Conservation (phyloP, 2,329 filamentous ascomycete genomes). For the Clonostachys byssicola region DNA sequence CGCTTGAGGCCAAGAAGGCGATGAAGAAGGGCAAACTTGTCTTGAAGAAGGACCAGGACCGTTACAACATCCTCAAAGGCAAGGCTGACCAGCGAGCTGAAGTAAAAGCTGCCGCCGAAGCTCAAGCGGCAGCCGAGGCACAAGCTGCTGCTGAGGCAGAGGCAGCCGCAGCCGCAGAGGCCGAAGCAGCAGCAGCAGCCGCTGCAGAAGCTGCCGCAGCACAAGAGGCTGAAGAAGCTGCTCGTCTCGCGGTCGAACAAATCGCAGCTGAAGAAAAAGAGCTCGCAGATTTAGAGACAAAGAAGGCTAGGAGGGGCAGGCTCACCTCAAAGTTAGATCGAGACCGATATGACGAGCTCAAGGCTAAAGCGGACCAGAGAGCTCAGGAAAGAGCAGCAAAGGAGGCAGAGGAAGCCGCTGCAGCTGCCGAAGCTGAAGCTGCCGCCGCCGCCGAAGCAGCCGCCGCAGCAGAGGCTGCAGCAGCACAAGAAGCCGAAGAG, state of each 20-base stretch:
- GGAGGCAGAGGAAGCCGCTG: conserved; percentile 16
- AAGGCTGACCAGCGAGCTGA: conserved; percentile 10
- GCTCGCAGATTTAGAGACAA: conserved; percentile 10
- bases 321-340: conserved; percentile 11
- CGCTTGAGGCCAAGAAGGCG: conserved; percentile 20
- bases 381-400: conserved; percentile 9
- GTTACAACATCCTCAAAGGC: conserved; percentile 11
- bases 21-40: conserved; percentile 14
- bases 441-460: background rate
- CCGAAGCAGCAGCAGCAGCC: conserved; percentile 28
- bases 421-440: conserved; percentile 4
- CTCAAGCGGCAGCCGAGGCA: conserved; percentile 21
- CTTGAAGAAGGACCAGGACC: conserved; percentile 18
- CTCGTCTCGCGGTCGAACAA: conserved; percentile 23
- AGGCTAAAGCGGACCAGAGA: conserved; percentile 19
- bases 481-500: background rate
- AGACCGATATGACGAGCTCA: background rate
- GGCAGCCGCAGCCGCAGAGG: conserved; percentile 28
- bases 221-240: conserved; percentile 5
- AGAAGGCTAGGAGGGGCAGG: conserved; percentile 29
- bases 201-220: conserved; percentile 22
- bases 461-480: conserved; percentile 12
- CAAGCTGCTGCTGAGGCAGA: conserved; percentile 21
- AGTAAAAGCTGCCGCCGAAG: conserved; percentile 2
- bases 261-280: conserved; percentile 19